Percentiles rank a stretch among this genome's conserved stretches.
These are phyloP conservation scores for Candida railenensis DNA, from an alignment of 805 yeast genomes.

Conservation along the genomic window DNA sequence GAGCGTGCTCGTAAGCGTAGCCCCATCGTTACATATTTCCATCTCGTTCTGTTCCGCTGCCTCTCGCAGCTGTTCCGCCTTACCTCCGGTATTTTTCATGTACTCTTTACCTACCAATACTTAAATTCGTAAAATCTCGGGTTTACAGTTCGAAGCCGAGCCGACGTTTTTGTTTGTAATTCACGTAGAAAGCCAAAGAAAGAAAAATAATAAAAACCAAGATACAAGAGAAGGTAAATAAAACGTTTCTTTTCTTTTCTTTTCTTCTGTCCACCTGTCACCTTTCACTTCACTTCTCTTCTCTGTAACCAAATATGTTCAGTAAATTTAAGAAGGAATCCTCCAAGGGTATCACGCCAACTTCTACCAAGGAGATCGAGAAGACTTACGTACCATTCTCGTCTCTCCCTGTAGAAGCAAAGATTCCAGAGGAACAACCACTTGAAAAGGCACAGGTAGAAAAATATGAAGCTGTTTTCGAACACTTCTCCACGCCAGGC, in stretches of 20 bases:
- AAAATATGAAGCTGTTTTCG: conserved; percentile 62
- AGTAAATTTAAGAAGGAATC: conserved; percentile 1
- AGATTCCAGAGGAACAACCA: conserved; percentile 47
- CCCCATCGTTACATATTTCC: no score
- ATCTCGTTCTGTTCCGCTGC: no score
- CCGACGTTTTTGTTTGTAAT: not conserved
- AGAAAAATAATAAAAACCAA: no score
- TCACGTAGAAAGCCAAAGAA: not conserved
- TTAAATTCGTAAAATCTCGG: not conserved
- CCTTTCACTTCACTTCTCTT: no score
- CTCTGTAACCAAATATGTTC: no score
- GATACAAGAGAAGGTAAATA: no score
- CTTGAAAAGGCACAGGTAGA: conserved; percentile 55
- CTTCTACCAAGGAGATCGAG: not conserved
- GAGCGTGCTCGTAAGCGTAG: no score
- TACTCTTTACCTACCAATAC: not conserved
- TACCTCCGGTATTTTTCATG: not conserved
- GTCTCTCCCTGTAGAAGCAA: conserved; percentile 47
- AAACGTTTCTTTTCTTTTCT: not conserved
- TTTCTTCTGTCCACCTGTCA: not conserved
- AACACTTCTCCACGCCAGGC: conserved; percentile 57
- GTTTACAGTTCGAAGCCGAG: not conserved
- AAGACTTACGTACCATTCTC: conserved; percentile 48
- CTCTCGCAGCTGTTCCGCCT: no score
- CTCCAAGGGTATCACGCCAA: not conserved